A percentile compares a stretch with the other conserved stretches of the same genome.
phyloP scores from a whole-genome alignment of 2,329 filamentous ascomycete species.

The Talaromyces pinophilus region DNA sequence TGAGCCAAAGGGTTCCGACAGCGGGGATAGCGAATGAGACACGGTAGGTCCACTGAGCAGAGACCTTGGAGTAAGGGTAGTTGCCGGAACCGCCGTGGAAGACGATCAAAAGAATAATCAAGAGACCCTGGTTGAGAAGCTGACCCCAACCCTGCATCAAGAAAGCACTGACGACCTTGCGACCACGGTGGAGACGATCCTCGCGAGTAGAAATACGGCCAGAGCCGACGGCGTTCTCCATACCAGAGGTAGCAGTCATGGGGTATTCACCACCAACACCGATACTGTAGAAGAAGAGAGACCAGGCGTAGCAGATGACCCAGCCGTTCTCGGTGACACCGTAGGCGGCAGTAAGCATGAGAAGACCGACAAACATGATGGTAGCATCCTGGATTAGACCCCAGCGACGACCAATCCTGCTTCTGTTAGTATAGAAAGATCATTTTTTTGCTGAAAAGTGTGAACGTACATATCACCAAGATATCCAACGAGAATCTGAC shows the following conservation, averaged over 20 bases:
- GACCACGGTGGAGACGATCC: constrained; percentile 90
- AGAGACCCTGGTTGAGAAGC: constrained; percentile 85
- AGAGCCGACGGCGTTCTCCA: constrained; percentile 84
- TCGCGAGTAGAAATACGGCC: constrained; percentile 87
- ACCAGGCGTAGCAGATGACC: constrained; percentile 97
- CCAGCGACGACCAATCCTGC: constrained; percentile 84
- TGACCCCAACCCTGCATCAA: constrained; percentile 99
- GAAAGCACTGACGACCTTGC: constrained; percentile 93
- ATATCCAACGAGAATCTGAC: constrained; percentile 84
- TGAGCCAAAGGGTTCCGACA: constrained; percentile 86
- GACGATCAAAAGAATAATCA: constrained; percentile 83
- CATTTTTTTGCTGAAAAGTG: neutral
- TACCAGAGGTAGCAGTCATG: constrained; percentile 92
- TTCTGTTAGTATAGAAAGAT: constrained; percentile 27
- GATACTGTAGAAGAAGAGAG: constrained; percentile 84
- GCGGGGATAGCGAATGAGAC: constrained; percentile 90
- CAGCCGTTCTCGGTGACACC: constrained; percentile 83
- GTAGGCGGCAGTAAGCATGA: constrained; percentile 92
- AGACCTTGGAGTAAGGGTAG: constrained; percentile 73
- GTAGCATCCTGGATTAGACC: constrained; percentile 92
- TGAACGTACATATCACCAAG: constrained; percentile 64
- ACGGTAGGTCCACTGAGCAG: constrained; percentile 87
- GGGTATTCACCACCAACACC: constrained; percentile 81
- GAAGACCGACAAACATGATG: constrained; percentile 90
- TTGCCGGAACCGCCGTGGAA: constrained; percentile 79